Percentiles rank a stretch among this genome's conserved stretches.
phyloP scores from a whole-genome alignment of 108 stramenopile species.

The Cyclotella distinguenda region DNA sequence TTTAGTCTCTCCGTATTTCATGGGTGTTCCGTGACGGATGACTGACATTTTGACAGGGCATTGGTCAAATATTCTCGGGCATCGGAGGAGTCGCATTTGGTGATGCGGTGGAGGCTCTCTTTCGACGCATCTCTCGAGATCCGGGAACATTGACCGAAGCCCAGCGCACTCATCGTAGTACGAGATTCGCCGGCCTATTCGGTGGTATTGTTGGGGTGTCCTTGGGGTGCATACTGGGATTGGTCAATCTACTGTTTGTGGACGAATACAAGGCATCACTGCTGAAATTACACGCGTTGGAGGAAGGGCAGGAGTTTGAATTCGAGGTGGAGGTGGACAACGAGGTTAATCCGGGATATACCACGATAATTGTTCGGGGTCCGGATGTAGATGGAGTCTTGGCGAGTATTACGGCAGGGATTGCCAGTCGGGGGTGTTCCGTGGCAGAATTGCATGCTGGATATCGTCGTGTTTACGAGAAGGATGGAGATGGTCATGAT shows the following conservation, averaged over 20 bases:
- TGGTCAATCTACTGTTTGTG: conserved; percentile 64
- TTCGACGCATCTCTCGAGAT: conserved; percentile 31
- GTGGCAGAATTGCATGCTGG: conserved; percentile 64
- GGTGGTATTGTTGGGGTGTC: conserved; percentile 61
- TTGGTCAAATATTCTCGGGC: conserved; percentile 44
- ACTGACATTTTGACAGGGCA: conserved; percentile 25
- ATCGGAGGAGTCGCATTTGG: conserved; percentile 44
- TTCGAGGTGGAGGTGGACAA: conserved; percentile 70
- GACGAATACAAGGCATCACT: conserved; percentile 49
- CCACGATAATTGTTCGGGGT: conserved; percentile 55
- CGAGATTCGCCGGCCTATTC: conserved; percentile 21
- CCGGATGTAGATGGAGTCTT: conserved; percentile 74
- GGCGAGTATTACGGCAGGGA: conserved; percentile 60
- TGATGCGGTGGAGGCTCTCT: conserved; percentile 39
- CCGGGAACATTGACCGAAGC: conserved; percentile 41
- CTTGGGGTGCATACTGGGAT: conserved; percentile 64
- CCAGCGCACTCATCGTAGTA: conserved; percentile 36
- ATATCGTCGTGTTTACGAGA: neutral
- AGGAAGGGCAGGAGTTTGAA: conserved; percentile 61
- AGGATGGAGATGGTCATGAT: conserved; percentile 7
- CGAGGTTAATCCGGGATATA: conserved; percentile 46
- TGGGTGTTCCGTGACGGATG: too few relatives aligned
- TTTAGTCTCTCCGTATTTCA: too few relatives aligned
- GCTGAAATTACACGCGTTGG: conserved; percentile 62
- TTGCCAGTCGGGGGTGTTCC: conserved; percentile 54